Evolutionary conservation across 2,329 filamentous ascomycete genomes (phyloP), one percentile per base, ranked within the genome.

Genomic region (Aspergillus pseudotamarii): DNA sequence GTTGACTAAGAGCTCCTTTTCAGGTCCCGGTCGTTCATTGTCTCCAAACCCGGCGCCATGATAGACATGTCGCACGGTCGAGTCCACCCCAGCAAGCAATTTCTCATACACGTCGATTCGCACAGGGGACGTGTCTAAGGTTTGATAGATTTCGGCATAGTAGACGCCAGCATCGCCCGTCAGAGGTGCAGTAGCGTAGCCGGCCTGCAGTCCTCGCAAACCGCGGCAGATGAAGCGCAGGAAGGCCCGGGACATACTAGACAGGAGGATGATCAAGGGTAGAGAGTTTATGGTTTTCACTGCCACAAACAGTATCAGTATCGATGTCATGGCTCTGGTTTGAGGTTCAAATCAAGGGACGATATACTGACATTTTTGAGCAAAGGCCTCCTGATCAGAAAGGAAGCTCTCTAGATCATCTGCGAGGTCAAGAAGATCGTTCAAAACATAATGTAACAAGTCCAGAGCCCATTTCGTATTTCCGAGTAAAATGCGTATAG

Each of bases 391-490:
- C 61, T 76, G 69, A 58, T 77, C 74, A 36, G 69, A 65, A 23
- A 75, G 68, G 16, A 76, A 59, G 48, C 64, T 66, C 62, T 78
- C 75, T 36, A 80, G 72, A 6, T 76, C 76, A 56, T 81, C 76
- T 16, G 78, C 76, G 38, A 83, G 73, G 21, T 79, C 74, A 60
- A 82, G 78, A 45, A 89, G 74, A 34, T 85, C 83, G 68, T 86
- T 83, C 46, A 88, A 72, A 32, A 88, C 77, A 71, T 83, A 88
- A 23, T 83, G 79, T 64, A 84, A 82, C 58, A 89, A 81, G 66
- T 94, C 90, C 41, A 93, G 82, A 0, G 87, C 87, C 94, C 94
- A 97, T 72, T 86, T 89, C 4, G 91, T 87, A 60, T 93, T 90
- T 26, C 92, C 91, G 6, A 89, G 85, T 12, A 96, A 81, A 51